Percentiles rank a stretch among this genome's conserved stretches.
Evolutionary conservation across 805 yeast genomes (phyloP).

Genomic region (Jamesozyma jinghongensis): DNA sequence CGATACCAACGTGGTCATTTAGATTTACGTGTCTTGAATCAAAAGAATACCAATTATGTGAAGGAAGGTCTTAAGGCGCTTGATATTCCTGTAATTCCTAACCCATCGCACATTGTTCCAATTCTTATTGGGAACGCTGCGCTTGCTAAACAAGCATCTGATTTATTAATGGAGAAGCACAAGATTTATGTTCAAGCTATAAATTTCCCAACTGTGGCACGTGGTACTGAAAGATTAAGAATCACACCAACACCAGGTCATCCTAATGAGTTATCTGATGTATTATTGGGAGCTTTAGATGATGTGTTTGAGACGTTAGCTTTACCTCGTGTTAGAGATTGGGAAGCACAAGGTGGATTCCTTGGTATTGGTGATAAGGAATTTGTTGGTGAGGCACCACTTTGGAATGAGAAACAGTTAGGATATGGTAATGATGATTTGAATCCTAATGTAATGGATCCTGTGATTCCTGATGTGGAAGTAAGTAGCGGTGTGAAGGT

Average conservation of each 20-base stretch:
- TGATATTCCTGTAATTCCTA: conserved; percentile 94
- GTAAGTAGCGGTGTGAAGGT: conserved; percentile 55
- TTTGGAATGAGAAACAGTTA: conserved; percentile 86
- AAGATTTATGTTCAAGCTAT: conserved; percentile 95
- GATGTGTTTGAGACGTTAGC: conserved; percentile 66
- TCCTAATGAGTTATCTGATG: conserved; percentile 61
- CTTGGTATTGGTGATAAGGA: conserved; percentile 73
- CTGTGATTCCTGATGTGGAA: conserved; percentile 52
- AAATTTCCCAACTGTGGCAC: conserved; percentile 95
- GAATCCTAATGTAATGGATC: conserved; percentile 58
- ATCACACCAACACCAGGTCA: conserved; percentile 99
- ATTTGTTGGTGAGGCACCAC: conserved; percentile 43
- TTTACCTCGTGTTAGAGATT: conserved; percentile 66
- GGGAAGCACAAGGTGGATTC: conserved; percentile 78
- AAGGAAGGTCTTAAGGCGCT: conserved; percentile 56
- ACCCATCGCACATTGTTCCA: conserved; percentile 96
- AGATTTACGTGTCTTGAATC: conserved; percentile 75
- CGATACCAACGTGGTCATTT: conserved; percentile 72
- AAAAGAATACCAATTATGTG: conserved; percentile 74
- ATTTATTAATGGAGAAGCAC: conserved; percentile 72
- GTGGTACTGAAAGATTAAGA: conserved; percentile 92
- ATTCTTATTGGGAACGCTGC: conserved; percentile 90
- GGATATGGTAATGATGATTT: conserved; percentile 50
- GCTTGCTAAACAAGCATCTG: conserved; percentile 86
- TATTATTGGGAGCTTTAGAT: conserved; percentile 70